Conservation (phyloP, 2,329 filamentous ascomycete species). For the Xylaria sp. region DNA sequence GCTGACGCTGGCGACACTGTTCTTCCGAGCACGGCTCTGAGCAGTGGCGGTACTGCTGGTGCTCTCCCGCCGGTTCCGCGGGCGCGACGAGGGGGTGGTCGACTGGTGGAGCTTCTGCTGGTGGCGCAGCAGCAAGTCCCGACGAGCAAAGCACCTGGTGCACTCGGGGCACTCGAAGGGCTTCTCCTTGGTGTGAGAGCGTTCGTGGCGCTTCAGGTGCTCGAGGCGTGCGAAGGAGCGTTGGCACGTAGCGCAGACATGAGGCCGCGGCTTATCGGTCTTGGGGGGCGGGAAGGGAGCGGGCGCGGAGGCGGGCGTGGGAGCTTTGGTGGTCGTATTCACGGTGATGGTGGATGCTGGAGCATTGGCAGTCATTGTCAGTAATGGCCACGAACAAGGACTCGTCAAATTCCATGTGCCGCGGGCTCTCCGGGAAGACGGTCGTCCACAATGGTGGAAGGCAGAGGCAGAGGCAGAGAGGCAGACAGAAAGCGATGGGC, state of each 20-base stretch:
- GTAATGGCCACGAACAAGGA: conserved; percentile 23
- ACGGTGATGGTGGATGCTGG: conserved; percentile 49
- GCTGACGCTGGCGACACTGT: conserved; percentile 74
- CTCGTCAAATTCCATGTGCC: conserved; percentile 22
- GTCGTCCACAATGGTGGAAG: background rate
- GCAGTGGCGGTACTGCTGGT: conserved; percentile 72
- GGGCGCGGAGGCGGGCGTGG: conserved; percentile 33
- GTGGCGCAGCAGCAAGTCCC: conserved; percentile 89
- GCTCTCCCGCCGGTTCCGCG: conserved; percentile 89
- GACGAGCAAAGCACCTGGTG: conserved; percentile 88
- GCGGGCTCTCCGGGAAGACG: conserved; percentile 21
- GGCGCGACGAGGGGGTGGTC: conserved; percentile 83
- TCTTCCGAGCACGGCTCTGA: conserved; percentile 83
- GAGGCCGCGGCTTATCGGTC: conserved; percentile 95
- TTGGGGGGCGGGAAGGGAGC: conserved; percentile 77
- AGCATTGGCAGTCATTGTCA: conserved; percentile 34
- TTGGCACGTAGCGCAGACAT: conserved; percentile 89
- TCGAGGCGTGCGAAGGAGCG: conserved; percentile 94
- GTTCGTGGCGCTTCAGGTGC: conserved; percentile 95
- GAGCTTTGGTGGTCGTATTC: conserved; percentile 37
- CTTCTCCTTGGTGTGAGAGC: conserved; percentile 77
- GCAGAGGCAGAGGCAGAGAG: background rate
- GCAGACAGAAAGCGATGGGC: conserved; percentile 5
- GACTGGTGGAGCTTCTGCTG: conserved; percentile 99
- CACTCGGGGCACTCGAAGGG: conserved; percentile 98